Evolutionary conservation across 306 rosid species (phyloP), one percentile per base, ranked within the genome.

Genomic region (Sophora flavescens): DNA sequence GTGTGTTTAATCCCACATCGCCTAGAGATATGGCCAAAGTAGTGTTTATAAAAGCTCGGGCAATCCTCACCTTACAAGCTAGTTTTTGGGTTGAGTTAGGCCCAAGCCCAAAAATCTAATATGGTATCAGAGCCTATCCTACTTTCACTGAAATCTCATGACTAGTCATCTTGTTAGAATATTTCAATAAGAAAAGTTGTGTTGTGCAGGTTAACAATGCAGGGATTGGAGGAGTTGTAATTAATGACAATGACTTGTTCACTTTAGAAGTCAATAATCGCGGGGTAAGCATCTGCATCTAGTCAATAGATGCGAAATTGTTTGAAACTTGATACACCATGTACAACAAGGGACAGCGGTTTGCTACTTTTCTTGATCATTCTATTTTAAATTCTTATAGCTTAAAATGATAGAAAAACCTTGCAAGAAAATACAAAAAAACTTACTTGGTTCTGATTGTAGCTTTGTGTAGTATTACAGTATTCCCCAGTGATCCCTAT

Each of bases 131-230:
- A n/a, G n/a, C n/a, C n/a, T n/a, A n/a, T n/a, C n/a, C n/a, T n/a
- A 18, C 12, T 36, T 57, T 65, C 57, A 65, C 47, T 44, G 35
- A 39, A 62, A 10, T 45, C n/a, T 45, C 17, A 36, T 74, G 15
- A 14, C 33, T 35, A 18, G 35, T 50, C 6, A 70, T 44, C 10
- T 54, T 70, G 33, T 52, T 51, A 22, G 56, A 57, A 45, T 54
- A 26, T 76, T 69, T 70, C 64, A 14, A 14, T 18, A 44, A 22
- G 16, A 53, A 51, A 30, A 4, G 13, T 47, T 26, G 47, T 50
- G 15, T 2, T 32, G 14, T 47, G 47, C 68, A 85, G 89, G 83
- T 87, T 48, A 82, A 89, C 83, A 87, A 87, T 80, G 90, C 93
- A 51, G 89, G 93, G 22, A 28, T 84, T 15, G 0, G 4, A 16